These are phyloP conservation scores for Santalum album DNA, from an alignment of 164 flowering plant genomes.

Conservation along the genomic window DNA sequence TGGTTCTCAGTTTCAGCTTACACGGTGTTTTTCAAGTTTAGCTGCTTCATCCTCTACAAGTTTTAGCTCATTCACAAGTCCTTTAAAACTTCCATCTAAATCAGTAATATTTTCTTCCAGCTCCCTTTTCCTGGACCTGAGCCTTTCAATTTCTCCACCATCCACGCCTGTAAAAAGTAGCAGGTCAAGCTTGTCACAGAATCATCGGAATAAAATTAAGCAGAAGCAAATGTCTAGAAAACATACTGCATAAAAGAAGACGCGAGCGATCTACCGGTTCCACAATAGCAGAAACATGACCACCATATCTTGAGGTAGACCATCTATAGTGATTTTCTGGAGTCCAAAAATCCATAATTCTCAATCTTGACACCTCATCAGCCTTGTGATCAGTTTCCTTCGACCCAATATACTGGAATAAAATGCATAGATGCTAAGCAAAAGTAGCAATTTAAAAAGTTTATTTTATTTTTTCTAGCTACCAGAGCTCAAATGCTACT, in stretches of 20 bases:
- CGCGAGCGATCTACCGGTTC: slow-evolving; percentile 54
- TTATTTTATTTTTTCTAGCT: not conserved
- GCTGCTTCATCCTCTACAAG: slow-evolving; percentile 66
- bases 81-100: slow-evolving; percentile 45
- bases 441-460: not conserved
- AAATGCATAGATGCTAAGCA: slow-evolving; percentile 3
- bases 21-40: slow-evolving; percentile 61
- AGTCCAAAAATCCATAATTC: slow-evolving; percentile 86
- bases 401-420: slow-evolving; percentile 83
- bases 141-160: slow-evolving; percentile 61
- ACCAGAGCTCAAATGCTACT: not conserved
- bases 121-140: slow-evolving; percentile 43
- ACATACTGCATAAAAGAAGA: slow-evolving; percentile 67
- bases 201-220: not conserved
- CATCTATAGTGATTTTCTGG: slow-evolving; percentile 91
- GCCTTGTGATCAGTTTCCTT: slow-evolving; percentile 71
- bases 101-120: slow-evolving; percentile 47
- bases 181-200: slow-evolving; percentile 1
- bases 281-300: slow-evolving; percentile 69
- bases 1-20: slow-evolving; percentile 29
- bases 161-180: slow-evolving; percentile 42
- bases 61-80: slow-evolving; percentile 41
- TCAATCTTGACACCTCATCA: slow-evolving; percentile 42
- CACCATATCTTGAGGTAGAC: slow-evolving; percentile 79
- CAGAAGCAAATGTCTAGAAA: slow-evolving; percentile 3